These are phyloP conservation scores for Cornus controversa DNA, from an alignment of 148 eudicot genomes.

Conservation along the genomic window DNA sequence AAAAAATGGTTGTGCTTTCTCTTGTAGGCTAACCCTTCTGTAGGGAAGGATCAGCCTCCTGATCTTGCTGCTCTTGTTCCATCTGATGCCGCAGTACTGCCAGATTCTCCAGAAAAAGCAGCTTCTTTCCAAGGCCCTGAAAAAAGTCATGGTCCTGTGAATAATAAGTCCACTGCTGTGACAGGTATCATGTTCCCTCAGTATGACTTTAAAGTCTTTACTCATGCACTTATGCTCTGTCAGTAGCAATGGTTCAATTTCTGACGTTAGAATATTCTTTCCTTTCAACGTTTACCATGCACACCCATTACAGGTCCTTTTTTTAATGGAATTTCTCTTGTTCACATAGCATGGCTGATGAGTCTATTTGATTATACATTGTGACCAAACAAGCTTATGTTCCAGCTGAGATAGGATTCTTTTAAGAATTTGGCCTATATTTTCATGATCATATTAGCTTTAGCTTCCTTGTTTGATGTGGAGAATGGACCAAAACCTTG, in stretches of 20 bases:
- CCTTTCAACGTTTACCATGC: not conserved
- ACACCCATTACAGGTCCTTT: not conserved
- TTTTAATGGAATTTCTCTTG: not conserved
- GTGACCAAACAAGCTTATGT: not conserved
- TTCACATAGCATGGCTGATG: not conserved
- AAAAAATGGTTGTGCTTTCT: not conserved
- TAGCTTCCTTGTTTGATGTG: not conserved
- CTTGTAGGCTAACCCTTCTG: conserved; percentile 71
- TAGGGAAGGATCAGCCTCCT: conserved; percentile 96
- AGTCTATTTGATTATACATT: not conserved
- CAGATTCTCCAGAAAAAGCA: conserved; percentile 41
- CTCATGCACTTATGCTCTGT: not conserved
- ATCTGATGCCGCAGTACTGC: conserved; percentile 45
- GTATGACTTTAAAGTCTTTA: too few relatives aligned
- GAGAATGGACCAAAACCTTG: not conserved
- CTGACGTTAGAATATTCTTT: not conserved
- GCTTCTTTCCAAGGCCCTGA: conserved; percentile 36
- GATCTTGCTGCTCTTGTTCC: conserved; percentile 89
- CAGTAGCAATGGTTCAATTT: not conserved
- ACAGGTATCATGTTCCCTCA: conserved; percentile 37
- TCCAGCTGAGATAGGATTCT: not conserved
- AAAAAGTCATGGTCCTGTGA: conserved; percentile 25
- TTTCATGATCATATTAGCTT: too few relatives aligned
- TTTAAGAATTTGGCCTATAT: not conserved
- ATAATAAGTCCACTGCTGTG: conserved; percentile 28